A percentile compares a stretch with the other conserved stretches of the same genome.
phyloP scores from a whole-genome alignment of 352 stramenopile genomes.

The Globisporangium orthogonon region DNA sequence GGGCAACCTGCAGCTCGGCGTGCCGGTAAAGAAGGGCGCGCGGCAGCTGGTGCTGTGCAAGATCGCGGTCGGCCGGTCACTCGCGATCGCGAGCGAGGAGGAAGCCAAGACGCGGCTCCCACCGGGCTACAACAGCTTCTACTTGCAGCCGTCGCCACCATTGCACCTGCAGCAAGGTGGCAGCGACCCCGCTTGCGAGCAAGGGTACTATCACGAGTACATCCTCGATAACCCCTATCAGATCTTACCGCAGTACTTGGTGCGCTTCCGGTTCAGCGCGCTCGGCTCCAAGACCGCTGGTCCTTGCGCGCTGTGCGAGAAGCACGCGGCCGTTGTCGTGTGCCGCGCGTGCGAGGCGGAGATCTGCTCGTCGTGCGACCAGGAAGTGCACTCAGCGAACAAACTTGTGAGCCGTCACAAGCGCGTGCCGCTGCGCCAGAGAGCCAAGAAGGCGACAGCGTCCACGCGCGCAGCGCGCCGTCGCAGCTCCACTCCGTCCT shows the following conservation, averaged over 20 bases:
- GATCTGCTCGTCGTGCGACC: slow-evolving; percentile 59
- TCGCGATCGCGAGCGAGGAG: slow-evolving; percentile 40
- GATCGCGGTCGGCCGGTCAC: slow-evolving; percentile 56
- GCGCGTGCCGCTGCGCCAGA: slow-evolving; percentile 23
- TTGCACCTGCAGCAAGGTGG: slow-evolving; percentile 8
- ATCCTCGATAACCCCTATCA: slow-evolving; percentile 55
- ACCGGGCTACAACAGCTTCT: slow-evolving; percentile 70
- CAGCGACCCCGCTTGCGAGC: slow-evolving; percentile 19
- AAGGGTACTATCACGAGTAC: slow-evolving; percentile 67
- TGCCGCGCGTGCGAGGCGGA: slow-evolving; percentile 65
- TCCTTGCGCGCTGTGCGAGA: slow-evolving; percentile 60
- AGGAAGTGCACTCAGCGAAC: slow-evolving; percentile 74
- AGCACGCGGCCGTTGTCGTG: slow-evolving; percentile 30
- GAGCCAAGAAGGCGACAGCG: slow-evolving; percentile 1
- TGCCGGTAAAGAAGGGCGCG: slow-evolving; percentile 7
- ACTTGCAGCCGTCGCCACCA: slow-evolving; percentile 19
- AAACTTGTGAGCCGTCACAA: slow-evolving; percentile 73
- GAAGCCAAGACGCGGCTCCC: slow-evolving; percentile 36
- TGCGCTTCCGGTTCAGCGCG: slow-evolving; percentile 47
- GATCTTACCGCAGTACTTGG: slow-evolving; percentile 65
- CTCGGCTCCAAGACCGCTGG: slow-evolving; percentile 20
- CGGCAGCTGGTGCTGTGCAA: slow-evolving; percentile 72
- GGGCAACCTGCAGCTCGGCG: slow-evolving; percentile 39
- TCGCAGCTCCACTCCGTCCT: slow-evolving; percentile 25
- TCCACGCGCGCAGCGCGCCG: slow-evolving; percentile 18